Base-by-base conservation (phyloP, 306 rosid genomes). In the Vigna hirtella region DNA sequence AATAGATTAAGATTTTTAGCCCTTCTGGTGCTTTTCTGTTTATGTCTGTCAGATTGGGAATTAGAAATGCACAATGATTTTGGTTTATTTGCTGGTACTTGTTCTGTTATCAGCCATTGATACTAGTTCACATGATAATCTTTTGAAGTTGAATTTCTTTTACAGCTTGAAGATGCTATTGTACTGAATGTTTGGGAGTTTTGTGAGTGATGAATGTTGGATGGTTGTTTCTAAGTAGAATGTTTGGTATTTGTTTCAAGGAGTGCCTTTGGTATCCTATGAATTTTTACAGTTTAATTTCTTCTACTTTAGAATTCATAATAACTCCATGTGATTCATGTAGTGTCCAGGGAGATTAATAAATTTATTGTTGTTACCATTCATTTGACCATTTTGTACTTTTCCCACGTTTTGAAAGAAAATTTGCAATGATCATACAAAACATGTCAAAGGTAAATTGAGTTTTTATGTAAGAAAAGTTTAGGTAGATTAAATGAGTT, bases 141-240 rank as follows among this genome's bases (percentile, higher is more conserved):
- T 65, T 22, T 36, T n/a, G 15, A 62, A 34, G n/a, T 24, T 55
- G 38, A 16, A 40, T 66, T 66, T 78, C 70, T 58, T 78, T 62
- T 38, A 49, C 34, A 34, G 43, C 63, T 66, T 56, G 76, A 68
- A 47, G 51, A 69, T 78, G 62, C 45, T 70, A 2, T 57, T 30
- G 9, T 59, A 10, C 43, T 70, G 53, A 14, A 7, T n/a, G 4
- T 58, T 30, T 70, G 26, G 32, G 30, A 34, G 43, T 62, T 59
- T 30, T 43, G 52, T 24, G 30, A 58, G 42, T 61, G 43, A 28
- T 59, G 49, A 74, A 26, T 14, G 5, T 28, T 18, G 18, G 42
- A 28, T 59, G 18, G 40, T 16, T 28, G 40, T 30, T 30, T 30
- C 32, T 30, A 30, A 30, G 32, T 30, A 30, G 32, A 30, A 2